phyloP scores from a whole-genome alignment of 2,329 filamentous ascomycete species.

The Fusarium pseudocircinatum region DNA sequence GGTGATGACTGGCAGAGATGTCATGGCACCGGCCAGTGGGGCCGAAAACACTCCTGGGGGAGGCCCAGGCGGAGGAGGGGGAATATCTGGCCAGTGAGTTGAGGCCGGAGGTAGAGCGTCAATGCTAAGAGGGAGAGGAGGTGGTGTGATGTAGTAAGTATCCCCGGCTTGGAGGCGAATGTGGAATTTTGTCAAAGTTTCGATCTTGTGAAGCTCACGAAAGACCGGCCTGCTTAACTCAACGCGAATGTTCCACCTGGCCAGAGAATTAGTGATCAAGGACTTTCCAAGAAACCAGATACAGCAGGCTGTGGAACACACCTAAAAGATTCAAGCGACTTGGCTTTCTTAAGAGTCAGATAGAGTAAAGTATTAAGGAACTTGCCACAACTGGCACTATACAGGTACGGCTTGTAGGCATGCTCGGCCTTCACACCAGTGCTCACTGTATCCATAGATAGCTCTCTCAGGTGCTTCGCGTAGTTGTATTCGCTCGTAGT shows the following conservation, averaged over 20 bases:
- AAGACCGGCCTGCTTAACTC: constrained; percentile 69
- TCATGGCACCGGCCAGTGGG: constrained; percentile 17
- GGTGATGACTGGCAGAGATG: constrained; percentile 28
- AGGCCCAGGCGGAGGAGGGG: constrained; percentile 33
- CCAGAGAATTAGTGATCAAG: constrained; percentile 1
- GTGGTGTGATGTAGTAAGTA: constrained; percentile 63
- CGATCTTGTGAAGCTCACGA: constrained; percentile 63
- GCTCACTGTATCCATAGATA: constrained; percentile 65
- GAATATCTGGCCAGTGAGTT: constrained; percentile 44
- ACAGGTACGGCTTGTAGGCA: constrained; percentile 64
- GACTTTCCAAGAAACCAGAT: background rate
- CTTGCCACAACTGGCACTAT: constrained; percentile 67
- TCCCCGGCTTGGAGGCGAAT: constrained; percentile 67
- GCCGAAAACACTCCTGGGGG: constrained; percentile 34
- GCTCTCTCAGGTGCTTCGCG: constrained; percentile 63
- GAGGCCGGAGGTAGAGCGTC: constrained; percentile 45
- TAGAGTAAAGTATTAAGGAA: constrained; percentile 70
- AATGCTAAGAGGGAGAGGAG: constrained; percentile 54
- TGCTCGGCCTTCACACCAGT: constrained; percentile 62
- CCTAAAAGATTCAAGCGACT: constrained; percentile 65
- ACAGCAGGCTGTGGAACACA: constrained; percentile 46
- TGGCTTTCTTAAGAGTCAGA: constrained; percentile 65
- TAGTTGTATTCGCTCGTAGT: constrained; percentile 72
- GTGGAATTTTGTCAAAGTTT: constrained; percentile 62
- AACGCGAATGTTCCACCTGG: constrained; percentile 71